Percentiles rank a stretch among this genome's conserved stretches.
phyloP scores from a whole-genome alignment of 306 rosid species.

The Gleditsia sinensis region DNA sequence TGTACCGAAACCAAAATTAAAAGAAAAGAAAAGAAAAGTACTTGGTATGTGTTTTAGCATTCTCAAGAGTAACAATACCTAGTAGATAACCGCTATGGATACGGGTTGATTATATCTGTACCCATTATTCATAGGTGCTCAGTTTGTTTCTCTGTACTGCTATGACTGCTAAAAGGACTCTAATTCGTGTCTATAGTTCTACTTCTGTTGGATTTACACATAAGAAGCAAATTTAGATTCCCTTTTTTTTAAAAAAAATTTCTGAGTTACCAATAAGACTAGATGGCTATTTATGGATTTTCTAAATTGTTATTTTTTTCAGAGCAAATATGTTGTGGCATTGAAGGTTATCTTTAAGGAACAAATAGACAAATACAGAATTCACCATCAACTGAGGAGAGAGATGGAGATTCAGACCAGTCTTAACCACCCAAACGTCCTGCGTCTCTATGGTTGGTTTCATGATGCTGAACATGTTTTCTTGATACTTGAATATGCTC shows the following conservation, averaged over 20 bases:
- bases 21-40: too few relatives aligned
- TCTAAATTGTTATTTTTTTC: background rate
- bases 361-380: constrained; percentile 70
- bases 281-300: background rate
- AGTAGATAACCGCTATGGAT: too few relatives aligned
- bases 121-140: too few relatives aligned
- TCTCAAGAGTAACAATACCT: too few relatives aligned
- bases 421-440: constrained; percentile 66
- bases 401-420: constrained; percentile 82
- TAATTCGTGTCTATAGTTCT: background rate
- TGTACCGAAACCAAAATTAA: too few relatives aligned
- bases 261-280: background rate
- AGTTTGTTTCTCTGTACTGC: background rate
- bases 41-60: too few relatives aligned
- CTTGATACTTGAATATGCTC: constrained; percentile 87
- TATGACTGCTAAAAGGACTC: background rate
- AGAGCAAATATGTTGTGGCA: constrained; percentile 82
- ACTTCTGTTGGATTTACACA: background rate
- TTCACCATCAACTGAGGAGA: constrained; percentile 70
- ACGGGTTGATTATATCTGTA: too few relatives aligned
- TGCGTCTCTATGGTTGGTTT: constrained; percentile 86
- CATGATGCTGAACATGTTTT: constrained; percentile 71
- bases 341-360: constrained; percentile 75
- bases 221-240: background rate
- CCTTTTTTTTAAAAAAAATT: background rate